A percentile compares a stretch with the other conserved stretches of the same genome.
These are phyloP conservation scores for Leptographium wingfieldii DNA, from an alignment of 2,329 filamentous ascomycete species.

Conservation along the genomic window DNA sequence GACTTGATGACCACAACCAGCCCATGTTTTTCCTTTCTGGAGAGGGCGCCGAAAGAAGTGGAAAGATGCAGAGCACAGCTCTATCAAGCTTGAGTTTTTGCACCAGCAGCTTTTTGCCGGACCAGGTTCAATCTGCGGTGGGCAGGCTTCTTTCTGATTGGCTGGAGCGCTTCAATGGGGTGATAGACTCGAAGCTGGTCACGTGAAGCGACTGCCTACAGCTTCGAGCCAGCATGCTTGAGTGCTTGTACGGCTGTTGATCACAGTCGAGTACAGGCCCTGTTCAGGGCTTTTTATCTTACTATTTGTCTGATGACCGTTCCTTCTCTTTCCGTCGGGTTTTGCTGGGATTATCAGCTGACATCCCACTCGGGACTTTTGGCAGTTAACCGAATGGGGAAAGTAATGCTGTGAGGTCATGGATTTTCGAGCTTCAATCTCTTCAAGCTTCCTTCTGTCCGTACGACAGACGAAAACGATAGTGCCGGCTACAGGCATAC, in stretches of 20 bases:
- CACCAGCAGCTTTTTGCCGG: neutral
- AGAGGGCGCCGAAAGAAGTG: neutral
- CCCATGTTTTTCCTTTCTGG: conserved; percentile 33
- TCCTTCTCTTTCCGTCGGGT: neutral
- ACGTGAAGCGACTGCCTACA: neutral
- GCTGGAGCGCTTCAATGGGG: neutral
- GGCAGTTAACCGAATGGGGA: neutral
- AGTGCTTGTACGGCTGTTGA: neutral
- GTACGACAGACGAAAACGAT: neutral
- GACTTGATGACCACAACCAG: conserved; percentile 45
- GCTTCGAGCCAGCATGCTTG: too few relatives aligned
- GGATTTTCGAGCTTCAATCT: neutral
- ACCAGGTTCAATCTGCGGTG: neutral
- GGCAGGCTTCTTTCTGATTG: conserved; percentile 5
- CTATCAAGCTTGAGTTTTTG: neutral
- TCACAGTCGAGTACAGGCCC: neutral
- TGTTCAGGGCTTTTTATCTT: neutral
- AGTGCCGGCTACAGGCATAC: neutral
- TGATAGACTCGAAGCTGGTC: neutral
- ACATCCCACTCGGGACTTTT: neutral
- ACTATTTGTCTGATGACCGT: neutral
- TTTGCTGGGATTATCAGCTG: neutral
- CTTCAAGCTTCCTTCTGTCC: neutral
- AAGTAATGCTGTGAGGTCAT: neutral
- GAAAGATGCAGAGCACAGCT: neutral